A percentile compares a stretch with the other conserved stretches of the same genome.
Evolutionary conservation across 345 rosid genomes (phyloP).

Genomic region (Salix exigua): DNA sequence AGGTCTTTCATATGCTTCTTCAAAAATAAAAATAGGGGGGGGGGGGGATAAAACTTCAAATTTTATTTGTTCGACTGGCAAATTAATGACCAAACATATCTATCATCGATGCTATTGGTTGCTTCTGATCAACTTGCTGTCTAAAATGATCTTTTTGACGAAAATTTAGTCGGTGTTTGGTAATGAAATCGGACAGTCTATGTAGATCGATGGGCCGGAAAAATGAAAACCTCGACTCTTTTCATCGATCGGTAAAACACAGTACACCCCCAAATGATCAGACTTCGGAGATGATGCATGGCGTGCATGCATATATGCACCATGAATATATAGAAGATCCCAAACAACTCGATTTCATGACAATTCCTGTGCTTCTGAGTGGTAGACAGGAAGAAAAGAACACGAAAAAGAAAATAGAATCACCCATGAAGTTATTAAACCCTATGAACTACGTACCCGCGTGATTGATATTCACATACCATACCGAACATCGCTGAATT

Average conservation of each 20-base stretch:
- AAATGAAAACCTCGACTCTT: neutral
- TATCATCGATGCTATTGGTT: neutral
- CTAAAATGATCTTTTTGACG: neutral
- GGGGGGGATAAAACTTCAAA: no score
- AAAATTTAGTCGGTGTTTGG: neutral
- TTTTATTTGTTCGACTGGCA: neutral
- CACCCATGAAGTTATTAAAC: neutral
- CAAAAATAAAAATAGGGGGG: neutral
- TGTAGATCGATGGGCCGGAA: neutral
- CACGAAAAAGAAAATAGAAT: neutral
- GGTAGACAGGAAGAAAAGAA: neutral
- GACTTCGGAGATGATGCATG: slow-evolving; percentile 3
- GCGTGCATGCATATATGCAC: neutral
- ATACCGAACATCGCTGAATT: slow-evolving; percentile 47
- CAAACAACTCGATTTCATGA: neutral
- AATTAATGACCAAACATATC: neutral
- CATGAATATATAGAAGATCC: neutral
- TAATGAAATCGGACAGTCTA: neutral
- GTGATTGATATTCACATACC: slow-evolving; percentile 23
- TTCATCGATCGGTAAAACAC: neutral
- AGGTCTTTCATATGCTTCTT: neutral
- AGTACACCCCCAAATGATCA: neutral
- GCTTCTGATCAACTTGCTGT: neutral
- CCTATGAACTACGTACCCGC: neutral
- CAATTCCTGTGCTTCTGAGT: neutral